Conservation (phyloP, 139 green algal species). For the Coccomyxa sp. region DNA sequence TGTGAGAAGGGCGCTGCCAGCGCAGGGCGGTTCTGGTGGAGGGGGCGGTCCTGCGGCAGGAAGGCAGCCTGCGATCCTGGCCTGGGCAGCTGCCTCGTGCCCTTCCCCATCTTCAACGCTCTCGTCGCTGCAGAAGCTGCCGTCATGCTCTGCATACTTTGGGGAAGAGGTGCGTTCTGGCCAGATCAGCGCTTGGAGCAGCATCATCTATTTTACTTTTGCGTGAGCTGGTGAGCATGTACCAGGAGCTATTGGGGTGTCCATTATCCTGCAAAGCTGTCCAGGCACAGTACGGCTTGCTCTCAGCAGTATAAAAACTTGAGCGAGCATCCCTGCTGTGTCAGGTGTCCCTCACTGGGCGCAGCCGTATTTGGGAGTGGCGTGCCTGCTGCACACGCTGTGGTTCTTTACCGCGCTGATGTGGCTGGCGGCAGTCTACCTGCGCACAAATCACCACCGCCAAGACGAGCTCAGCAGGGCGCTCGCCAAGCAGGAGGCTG, state of each 20-base stretch:
- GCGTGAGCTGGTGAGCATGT: not conserved
- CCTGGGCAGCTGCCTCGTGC: conserved; percentile 13
- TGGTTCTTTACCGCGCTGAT: not conserved
- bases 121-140: conserved; percentile 12
- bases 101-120: conserved; percentile 12
- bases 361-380: not conserved
- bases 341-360: not conserved
- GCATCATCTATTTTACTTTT: not conserved
- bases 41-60: conserved; percentile 20
- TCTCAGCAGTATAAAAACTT: not conserved
- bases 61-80: conserved; percentile 17
- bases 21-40: conserved; percentile 37
- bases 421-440: not conserved
- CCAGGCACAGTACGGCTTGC: not conserved
- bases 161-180: not conserved
- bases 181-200: not conserved
- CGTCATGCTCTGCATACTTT: conserved; percentile 14
- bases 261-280: not conserved
- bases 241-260: too few relatives aligned
- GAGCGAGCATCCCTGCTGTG: not conserved
- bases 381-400: not conserved
- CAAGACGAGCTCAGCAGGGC: not conserved
- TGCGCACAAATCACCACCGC: not conserved
- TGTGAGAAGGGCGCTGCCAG: not conserved
- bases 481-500: not conserved